Base-by-base conservation (phyloP, 208 protist genomes). In the Trypanosoma avium region DNA sequence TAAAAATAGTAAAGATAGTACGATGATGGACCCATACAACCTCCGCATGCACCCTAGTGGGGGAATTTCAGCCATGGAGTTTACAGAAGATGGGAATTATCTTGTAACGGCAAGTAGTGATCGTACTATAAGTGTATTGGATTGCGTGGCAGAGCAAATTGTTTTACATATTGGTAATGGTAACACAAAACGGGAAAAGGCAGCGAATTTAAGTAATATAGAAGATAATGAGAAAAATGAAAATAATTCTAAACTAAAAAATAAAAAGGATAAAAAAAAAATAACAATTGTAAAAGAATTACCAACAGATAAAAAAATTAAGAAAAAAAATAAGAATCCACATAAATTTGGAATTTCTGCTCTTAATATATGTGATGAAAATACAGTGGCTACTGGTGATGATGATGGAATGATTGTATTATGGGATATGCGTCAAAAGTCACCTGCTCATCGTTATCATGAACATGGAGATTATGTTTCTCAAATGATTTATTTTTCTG, bases 381-480 rank as follows among this genome's bases (percentile, higher is more conserved):
- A 92, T 63, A 45, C 88, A 6, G 73, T 95, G 38, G 86, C 90
- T 5, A 91, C 90, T 2, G 90, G 90, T 13, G 90, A 95, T 63
- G 90, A 95, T 61, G 86, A 95, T 54, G 90, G 90, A 1, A 82
- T 93, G 38, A 81, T 95, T 53, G 82, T 79, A 15, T 57, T 95
- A 17, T 95, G 90, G 87, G 90, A 95, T 56, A 95, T 95, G 90
- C 84, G 90, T 8, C 70, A 82, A 59, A 79, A 77, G 22, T 53
- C 49, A 12, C 84, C 90, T 0, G 84, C 76, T 17, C 69, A 83
- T 59, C 59, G 49, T 32, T 95, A 95, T 62, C 86, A 95, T 68
- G 90, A 95, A 58, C 90, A 95, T 73, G 90, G 82, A 53, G 90
- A 95, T 71, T 93, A 89, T 64, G 83, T 95, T 45, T 92, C 85